Base-by-base conservation (phyloP, 2,329 filamentous ascomycete genomes). In the Cytospora piceae region DNA sequence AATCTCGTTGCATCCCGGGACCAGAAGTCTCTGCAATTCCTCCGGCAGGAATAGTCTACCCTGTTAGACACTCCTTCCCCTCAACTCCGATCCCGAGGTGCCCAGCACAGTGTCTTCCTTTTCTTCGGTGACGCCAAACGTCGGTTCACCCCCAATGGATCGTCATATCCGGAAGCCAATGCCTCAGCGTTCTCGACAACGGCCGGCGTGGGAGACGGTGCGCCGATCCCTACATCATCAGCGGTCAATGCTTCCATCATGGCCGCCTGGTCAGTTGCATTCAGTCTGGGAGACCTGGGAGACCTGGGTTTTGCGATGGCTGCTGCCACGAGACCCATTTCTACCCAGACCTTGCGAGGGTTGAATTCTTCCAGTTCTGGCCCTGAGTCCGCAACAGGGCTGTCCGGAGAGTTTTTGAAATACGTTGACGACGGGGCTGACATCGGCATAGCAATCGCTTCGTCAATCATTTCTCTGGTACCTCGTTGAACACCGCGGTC, bases 251-350 rank as follows among this genome's bases (percentile, higher is more conserved):
- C 61, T 22, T 22, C 61, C 22, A 57, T 53, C 14, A 65, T 51
- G 29, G 62, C 59, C 29, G 63, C 54, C 27, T 49, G 29, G 8
- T 62, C 63, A 32, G 51, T 37, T 3, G 62, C 62, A 14, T 42
- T 39, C 20, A 65, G 17, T 1, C 65, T 55, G 29, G 57, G 64
- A 24, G 63, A 64, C 37, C 60, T 49, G 2, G 60, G 59, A 42
- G 55, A 67, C 58, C n/a, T 66, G 70, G 56, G 60, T 15, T 56
- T 51, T 42, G 22, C 52, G 2, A 51, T 70, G 69, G 63, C 69
- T 68, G 55, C 66, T 64, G 42, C 12, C 31, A 58, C 20, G 53
- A 54, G 27, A 12, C 24, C 58, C 64, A 37, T 42, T 37, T 59
- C 59, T 22, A 22, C 22, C 57, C 39, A 46, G 5, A 29, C 6